Evolutionary conservation across 164 flowering plant genomes (phyloP).

Genomic region (Cinnamomum micranthum): DNA sequence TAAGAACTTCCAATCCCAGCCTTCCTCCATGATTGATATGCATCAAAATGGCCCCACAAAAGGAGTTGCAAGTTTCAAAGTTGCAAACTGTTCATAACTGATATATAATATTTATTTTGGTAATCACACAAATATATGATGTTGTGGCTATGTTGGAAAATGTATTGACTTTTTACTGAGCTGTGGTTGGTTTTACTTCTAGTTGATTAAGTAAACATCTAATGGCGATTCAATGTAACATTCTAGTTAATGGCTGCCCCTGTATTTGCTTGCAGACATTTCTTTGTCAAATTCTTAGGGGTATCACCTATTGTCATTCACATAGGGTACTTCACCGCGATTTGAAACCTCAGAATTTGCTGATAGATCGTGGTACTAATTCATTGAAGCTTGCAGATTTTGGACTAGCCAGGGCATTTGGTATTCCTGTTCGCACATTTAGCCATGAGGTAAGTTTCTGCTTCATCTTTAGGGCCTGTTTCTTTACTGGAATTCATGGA

Average conservation of each 20-base stretch:
- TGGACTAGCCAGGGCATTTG: constrained; percentile 96
- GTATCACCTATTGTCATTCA: constrained; percentile 92
- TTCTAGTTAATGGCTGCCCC: neutral
- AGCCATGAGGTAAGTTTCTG: constrained; percentile 74
- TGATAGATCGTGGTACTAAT: constrained; percentile 87
- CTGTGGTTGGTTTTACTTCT: neutral
- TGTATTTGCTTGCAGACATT: constrained; percentile 47
- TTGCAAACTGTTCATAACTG: too few species aligned
- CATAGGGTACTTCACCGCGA: constrained; percentile 96
- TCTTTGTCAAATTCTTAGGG: constrained; percentile 88
- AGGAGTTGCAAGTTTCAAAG: too few species aligned
- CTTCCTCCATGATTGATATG: too few species aligned
- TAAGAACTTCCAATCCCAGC: too few species aligned
- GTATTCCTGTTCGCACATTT: constrained; percentile 92
- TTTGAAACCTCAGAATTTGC: constrained; percentile 92
- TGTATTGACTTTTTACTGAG: too few species aligned
- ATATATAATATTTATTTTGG: too few species aligned
- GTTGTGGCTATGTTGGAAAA: too few species aligned
- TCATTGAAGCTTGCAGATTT: constrained; percentile 93
- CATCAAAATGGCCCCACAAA: too few species aligned
- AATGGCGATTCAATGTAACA: neutral
- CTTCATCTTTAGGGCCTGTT: neutral
- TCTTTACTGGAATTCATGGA: neutral
- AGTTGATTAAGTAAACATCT: neutral
- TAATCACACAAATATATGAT: too few species aligned